These are phyloP conservation scores for Microbotryum lychnidis-dioicae DNA, from an alignment of 1,284 basidiomycete genomes.

Conservation along the genomic window DNA sequence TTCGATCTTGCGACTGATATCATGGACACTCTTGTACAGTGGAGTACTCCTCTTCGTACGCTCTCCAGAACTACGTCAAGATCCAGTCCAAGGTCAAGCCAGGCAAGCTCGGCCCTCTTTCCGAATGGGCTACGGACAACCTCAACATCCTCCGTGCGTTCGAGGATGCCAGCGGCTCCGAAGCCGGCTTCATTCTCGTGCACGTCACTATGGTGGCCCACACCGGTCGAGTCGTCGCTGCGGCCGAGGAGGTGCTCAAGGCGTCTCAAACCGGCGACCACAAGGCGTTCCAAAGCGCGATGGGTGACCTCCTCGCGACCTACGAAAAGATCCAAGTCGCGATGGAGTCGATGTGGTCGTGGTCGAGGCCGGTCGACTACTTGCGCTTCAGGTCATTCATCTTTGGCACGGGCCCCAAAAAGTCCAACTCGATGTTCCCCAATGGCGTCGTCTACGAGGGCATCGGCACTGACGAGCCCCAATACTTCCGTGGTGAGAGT, in stretches of 20 bases:
- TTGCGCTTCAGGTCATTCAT: conserved; percentile 38
- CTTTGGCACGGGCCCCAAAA: conserved; percentile 36
- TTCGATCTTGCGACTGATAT: conserved; percentile 32
- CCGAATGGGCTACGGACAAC: conserved; percentile 32
- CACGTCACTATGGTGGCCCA: conserved; percentile 34
- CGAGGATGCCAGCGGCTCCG: conserved; percentile 33
- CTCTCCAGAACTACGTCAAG: conserved; percentile 33
- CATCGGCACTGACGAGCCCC: conserved; percentile 5
- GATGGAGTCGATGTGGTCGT: conserved; percentile 39
- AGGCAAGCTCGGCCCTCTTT: conserved; percentile 1
- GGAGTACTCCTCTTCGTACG: conserved; percentile 35
- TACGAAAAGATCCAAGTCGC: conserved; percentile 32
- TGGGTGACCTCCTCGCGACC: conserved; percentile 26
- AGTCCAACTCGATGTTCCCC: conserved; percentile 38
- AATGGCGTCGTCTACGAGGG: conserved; percentile 37
- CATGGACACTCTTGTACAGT: conserved; percentile 30
- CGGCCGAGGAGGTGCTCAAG: conserved; percentile 33
- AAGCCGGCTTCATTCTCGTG: conserved; percentile 36
- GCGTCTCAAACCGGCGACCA: conserved; percentile 29
- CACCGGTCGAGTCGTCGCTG: conserved; percentile 32
- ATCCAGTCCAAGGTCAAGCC: conserved; percentile 15
- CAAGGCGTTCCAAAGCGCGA: conserved; percentile 29
- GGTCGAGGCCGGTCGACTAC: conserved; percentile 33
- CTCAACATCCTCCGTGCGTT: conserved; percentile 36
- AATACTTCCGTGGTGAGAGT: conserved; percentile 34